Evolutionary conservation across 768 basidiomycete genomes (phyloP).

Genomic region (Podaxis carcinomalis): DNA sequence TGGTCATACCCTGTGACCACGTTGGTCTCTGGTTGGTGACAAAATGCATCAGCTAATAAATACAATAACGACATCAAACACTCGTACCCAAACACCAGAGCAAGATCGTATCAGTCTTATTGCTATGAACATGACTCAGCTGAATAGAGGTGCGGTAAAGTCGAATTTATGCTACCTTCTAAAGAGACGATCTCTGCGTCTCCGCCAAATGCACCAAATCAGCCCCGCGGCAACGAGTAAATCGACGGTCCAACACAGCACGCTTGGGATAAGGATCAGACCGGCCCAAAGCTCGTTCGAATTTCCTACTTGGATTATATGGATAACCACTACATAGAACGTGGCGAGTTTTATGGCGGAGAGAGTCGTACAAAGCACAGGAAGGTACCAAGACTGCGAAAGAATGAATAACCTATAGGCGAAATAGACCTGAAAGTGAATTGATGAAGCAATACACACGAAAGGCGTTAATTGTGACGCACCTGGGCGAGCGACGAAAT

Average conservation of each 20-base stretch:
- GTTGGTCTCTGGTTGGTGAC: not conserved
- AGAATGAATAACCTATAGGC: not conserved
- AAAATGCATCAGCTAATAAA: not conserved
- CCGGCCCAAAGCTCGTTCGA: not conserved
- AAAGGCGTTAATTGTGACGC: not conserved
- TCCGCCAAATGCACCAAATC: not conserved
- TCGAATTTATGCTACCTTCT: not conserved
- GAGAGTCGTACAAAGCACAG: not conserved
- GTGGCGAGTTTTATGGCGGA: not conserved
- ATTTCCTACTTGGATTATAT: too few relatives aligned
- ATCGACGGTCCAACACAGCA: not conserved
- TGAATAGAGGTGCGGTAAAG: not conserved
- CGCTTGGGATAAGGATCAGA: not conserved
- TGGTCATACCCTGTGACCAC: not conserved
- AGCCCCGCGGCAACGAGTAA: not conserved
- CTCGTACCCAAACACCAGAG: not conserved
- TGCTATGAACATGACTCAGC: not conserved
- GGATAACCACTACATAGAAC: not conserved
- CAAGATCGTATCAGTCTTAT: not conserved
- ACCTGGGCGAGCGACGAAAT: not conserved
- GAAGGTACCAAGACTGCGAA: not conserved
- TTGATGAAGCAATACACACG: not conserved
- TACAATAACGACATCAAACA: not conserved
- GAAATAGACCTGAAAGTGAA: not conserved
- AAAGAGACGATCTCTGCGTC: not conserved